Conservation (phyloP, 192 early-diverging fungal genomes). For the Podila horticola region DNA sequence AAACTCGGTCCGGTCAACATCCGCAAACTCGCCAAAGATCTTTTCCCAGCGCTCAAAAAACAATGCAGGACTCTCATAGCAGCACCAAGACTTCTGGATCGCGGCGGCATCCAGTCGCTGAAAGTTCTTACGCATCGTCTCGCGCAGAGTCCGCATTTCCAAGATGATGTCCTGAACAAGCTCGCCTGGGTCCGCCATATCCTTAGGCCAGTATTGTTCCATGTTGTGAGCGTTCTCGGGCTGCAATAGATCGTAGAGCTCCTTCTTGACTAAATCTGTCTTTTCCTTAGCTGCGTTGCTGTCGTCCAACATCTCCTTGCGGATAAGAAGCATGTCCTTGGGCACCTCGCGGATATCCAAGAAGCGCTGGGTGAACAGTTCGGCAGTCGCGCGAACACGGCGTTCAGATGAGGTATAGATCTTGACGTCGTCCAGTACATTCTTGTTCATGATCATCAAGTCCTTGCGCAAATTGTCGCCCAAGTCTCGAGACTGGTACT, state of each 20-base stretch:
- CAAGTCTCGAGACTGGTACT: conserved; percentile 89
- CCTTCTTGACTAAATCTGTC: conserved; percentile 86
- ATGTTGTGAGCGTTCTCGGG: conserved; percentile 43
- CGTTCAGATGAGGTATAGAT: conserved; percentile 89
- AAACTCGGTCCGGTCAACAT: conserved; percentile 60
- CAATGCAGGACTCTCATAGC: conserved; percentile 83
- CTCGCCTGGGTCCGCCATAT: conserved; percentile 47
- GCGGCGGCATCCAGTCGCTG: conserved; percentile 60
- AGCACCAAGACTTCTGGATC: conserved; percentile 90
- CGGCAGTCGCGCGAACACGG: conserved; percentile 87
- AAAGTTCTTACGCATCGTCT: conserved; percentile 86
- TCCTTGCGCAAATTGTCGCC: conserved; percentile 95
- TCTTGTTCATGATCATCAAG: conserved; percentile 85
- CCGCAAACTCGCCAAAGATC: conserved; percentile 88
- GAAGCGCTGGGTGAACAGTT: conserved; percentile 75
- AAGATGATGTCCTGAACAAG: conserved; percentile 77
- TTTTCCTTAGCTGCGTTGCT: conserved; percentile 95
- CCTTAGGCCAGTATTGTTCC: conserved; percentile 52
- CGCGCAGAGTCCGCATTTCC: conserved; percentile 71
- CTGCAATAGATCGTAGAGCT: conserved; percentile 63
- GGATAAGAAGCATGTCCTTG: conserved; percentile 72
- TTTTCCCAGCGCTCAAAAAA: conserved; percentile 98
- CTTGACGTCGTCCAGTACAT: conserved; percentile 88
- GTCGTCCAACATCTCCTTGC: conserved; percentile 95
- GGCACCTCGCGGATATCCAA: conserved; percentile 68